A percentile compares a stretch with the other conserved stretches of the same genome.
Evolutionary conservation across 164 flowering plant genomes (phyloP).

Genomic region (Tetrastigma voinierianum): DNA sequence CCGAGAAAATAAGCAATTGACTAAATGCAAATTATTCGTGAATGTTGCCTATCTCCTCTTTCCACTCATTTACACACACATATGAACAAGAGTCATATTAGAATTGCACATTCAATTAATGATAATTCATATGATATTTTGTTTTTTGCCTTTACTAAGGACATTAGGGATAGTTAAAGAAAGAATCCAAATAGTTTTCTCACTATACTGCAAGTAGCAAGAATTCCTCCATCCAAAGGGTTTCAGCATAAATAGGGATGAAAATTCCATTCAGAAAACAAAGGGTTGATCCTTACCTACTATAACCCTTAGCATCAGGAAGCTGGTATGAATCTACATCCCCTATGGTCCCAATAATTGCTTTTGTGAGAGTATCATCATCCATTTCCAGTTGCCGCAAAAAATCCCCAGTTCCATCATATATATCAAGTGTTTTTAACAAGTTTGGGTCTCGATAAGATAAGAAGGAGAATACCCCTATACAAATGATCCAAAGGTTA

Average conservation of each 20-base stretch:
- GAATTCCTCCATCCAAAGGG: not conserved
- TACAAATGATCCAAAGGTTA: constrained; percentile 11
- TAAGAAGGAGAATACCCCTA: constrained; percentile 90
- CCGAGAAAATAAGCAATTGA: too few species aligned
- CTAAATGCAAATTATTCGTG: too few species aligned
- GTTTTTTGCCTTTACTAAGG: too few species aligned
- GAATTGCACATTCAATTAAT: too few species aligned
- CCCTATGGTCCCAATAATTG: constrained; percentile 98
- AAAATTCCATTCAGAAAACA: not conserved
- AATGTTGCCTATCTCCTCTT: too few species aligned
- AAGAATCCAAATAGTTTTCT: not conserved
- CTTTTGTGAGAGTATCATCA: constrained; percentile 83
- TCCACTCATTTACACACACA: too few species aligned
- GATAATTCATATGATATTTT: too few species aligned
- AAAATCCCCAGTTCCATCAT: constrained; percentile 80
- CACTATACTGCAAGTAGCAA: not conserved
- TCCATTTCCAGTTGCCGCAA: constrained; percentile 86
- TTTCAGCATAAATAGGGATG: not conserved
- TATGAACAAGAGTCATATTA: too few species aligned
- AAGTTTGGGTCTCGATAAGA: constrained; percentile 98
- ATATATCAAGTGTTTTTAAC: constrained; percentile 89
- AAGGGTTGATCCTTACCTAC: constrained; percentile 50
- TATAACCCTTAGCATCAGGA: constrained; percentile 99
- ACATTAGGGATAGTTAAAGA: too few species aligned
- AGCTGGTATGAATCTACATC: constrained; percentile 96